A percentile compares a stretch with the other conserved stretches of the same genome.
phyloP scores from a whole-genome alignment of 2,329 filamentous ascomycete genomes.

The Pseudocercospora macadamiae region DNA sequence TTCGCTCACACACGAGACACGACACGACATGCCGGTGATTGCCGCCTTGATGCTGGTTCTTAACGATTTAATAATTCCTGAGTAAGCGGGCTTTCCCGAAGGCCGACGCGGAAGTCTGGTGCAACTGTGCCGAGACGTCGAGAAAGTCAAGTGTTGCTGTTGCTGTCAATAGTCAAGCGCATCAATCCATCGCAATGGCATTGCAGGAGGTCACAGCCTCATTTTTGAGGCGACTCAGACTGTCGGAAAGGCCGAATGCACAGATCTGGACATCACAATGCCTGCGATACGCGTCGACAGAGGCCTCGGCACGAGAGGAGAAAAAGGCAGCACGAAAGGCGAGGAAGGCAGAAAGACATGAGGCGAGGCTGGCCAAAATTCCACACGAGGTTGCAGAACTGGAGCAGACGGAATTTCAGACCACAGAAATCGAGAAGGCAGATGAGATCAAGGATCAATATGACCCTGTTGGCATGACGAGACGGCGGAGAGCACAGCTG shows the following conservation, averaged over 20 bases:
- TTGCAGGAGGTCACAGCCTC: slow-evolving; percentile 37
- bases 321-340: not conserved
- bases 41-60: not conserved
- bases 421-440: slow-evolving; percentile 40
- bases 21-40: not conserved
- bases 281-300: slow-evolving; percentile 33
- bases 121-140: not conserved
- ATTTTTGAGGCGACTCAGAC: slow-evolving; percentile 33
- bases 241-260: slow-evolving; percentile 23
- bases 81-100: not conserved
- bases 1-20: not conserved
- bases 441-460: slow-evolving; percentile 50
- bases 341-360: not conserved
- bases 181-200: slow-evolving; percentile 30
- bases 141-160: not conserved
- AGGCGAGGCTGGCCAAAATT: too few species aligned
- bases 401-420: slow-evolving; percentile 44
- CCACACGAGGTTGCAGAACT: slow-evolving; percentile 48
- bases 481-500: slow-evolving; percentile 30
- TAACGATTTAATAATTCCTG: not conserved
- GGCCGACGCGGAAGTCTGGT: not conserved
- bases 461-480: slow-evolving; percentile 48
- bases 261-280: slow-evolving; percentile 33
- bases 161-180: not conserved
- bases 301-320: slow-evolving; percentile 27